Conservation (phyloP, 148 eudicot species). For the Diospyros kaki region DNA sequence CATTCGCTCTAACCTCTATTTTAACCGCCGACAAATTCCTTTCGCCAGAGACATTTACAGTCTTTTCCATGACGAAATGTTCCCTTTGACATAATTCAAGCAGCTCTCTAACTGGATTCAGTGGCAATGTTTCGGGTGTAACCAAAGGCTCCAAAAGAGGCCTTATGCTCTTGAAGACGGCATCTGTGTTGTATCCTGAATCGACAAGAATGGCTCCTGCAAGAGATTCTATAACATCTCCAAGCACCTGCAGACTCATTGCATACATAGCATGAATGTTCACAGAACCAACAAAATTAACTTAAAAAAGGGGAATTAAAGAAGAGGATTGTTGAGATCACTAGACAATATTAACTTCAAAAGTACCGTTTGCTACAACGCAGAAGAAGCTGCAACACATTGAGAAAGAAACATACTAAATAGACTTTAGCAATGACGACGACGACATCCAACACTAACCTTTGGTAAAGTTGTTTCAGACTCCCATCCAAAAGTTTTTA, state of each 20-base stretch:
- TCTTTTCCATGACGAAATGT: conserved; percentile 25
- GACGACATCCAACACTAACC: conserved; percentile 28
- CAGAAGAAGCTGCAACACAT: not conserved
- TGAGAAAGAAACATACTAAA: not conserved
- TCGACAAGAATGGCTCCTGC: conserved; percentile 88
- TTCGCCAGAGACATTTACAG: conserved; percentile 11
- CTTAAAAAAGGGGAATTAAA: too few species aligned
- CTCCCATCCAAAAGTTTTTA: conserved; percentile 69
- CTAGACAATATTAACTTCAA: too few species aligned
- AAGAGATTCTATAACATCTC: conserved; percentile 80
- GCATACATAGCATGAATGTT: too few species aligned
- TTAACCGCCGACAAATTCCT: conserved; percentile 36
- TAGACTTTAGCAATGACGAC: too few species aligned
- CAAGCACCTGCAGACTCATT: conserved; percentile 50
- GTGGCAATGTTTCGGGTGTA: conserved; percentile 60
- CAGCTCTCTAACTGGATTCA: conserved; percentile 67
- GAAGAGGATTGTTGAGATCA: too few species aligned
- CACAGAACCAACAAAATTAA: too few species aligned
- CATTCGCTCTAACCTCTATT: conserved; percentile 63
- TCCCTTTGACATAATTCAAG: conserved; percentile 43
- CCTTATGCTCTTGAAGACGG: conserved; percentile 45
- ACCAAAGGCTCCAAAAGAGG: conserved; percentile 76
- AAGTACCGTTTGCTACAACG: too few species aligned
- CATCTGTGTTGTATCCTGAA: conserved; percentile 56
- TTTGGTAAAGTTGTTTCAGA: conserved; percentile 64